Conservation (phyloP, 2,329 filamentous ascomycete species). For the Fusarium sp. region DNA sequence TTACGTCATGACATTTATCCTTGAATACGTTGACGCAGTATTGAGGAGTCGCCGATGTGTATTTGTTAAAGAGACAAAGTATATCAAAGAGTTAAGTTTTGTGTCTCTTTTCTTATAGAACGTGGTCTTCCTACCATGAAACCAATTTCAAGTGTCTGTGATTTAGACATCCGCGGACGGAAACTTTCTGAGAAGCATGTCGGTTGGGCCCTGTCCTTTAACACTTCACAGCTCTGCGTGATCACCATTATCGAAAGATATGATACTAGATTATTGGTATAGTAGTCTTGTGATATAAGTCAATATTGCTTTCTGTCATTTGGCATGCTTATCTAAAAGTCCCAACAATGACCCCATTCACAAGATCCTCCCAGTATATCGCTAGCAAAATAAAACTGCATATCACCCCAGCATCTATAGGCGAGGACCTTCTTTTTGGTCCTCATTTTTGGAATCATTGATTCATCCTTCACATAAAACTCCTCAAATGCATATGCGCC, state of each 20-base stretch:
- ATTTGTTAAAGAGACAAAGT: background rate
- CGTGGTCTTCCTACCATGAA: background rate
- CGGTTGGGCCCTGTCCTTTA: background rate
- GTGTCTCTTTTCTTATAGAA: background rate
- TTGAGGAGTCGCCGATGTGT: background rate
- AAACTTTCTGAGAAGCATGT: background rate
- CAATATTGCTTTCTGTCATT: background rate
- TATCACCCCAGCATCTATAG: conserved; percentile 2
- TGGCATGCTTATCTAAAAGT: background rate
- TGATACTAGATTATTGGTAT: background rate
- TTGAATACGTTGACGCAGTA: background rate
- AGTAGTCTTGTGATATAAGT: background rate
- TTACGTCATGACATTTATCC: background rate
- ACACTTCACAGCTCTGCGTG: background rate
- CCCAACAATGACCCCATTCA: background rate
- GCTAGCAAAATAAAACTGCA: background rate
- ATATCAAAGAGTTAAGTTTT: background rate
- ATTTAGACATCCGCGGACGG: background rate
- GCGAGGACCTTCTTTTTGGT: conserved; percentile 6
- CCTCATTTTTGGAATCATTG: conserved; percentile 27
- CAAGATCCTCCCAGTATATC: background rate
- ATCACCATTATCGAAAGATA: background rate
- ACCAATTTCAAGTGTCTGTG: background rate
- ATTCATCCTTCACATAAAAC: conserved; percentile 27
- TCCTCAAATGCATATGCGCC: conserved; percentile 8